Percentiles rank a stretch among this genome's conserved stretches.
These are phyloP conservation scores for Astragalus glycyphyllos DNA, from an alignment of 306 rosid species.

Conservation along the genomic window DNA sequence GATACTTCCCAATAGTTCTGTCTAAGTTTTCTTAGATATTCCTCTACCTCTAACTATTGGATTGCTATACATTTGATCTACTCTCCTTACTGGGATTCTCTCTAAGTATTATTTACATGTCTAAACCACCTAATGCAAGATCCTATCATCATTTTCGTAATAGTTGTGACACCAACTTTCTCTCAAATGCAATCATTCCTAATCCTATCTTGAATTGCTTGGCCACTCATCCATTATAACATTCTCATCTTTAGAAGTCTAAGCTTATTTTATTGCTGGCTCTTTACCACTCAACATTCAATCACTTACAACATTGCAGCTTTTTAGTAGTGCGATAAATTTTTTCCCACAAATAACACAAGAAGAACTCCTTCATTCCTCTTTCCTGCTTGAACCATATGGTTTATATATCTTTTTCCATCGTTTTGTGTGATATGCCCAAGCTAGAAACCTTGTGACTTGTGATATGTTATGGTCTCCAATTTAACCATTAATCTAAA, in stretches of 20 bases:
- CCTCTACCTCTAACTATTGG: not conserved
- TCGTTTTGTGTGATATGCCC: not conserved
- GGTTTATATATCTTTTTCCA: conserved; percentile 9
- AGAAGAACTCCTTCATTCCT: conserved; percentile 9
- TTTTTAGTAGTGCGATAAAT: not conserved
- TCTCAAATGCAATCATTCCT: not conserved
- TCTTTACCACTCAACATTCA: not conserved
- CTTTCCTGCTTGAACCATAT: not conserved
- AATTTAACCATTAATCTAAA: conserved; percentile 1
- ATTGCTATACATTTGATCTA: not conserved
- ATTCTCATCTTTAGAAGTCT: not conserved
- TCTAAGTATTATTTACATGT: not conserved
- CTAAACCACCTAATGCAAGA: not conserved
- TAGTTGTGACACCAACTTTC: not conserved
- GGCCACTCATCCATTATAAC: not conserved
- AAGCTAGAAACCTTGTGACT: not conserved
- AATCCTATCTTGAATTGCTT: not conserved
- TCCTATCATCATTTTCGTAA: conserved; percentile 1
- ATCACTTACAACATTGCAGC: not conserved
- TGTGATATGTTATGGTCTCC: conserved; percentile 8
- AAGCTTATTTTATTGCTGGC: not conserved
- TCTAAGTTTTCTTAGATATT: not conserved
- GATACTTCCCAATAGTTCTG: conserved; percentile 12
- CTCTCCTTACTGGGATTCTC: not conserved
- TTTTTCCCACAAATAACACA: not conserved